These are phyloP conservation scores for Platismatia glauca DNA, from an alignment of 495 filamentous ascomycete genomes.

Conservation along the genomic window DNA sequence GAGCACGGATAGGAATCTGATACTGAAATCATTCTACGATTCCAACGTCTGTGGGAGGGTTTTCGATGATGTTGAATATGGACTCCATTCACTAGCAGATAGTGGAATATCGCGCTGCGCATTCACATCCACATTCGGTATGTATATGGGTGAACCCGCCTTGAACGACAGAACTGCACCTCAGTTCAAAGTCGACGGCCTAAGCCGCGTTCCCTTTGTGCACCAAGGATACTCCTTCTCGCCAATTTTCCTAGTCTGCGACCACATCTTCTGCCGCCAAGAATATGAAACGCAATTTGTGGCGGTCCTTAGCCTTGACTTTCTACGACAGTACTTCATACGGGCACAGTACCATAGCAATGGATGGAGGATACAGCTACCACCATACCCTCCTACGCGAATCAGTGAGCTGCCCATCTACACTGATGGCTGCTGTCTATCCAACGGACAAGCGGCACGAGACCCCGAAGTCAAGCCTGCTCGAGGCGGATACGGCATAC, in stretches of 20 bases:
- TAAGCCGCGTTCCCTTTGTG: background rate
- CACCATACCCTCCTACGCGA: background rate
- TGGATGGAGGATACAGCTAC: background rate
- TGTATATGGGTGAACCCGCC: background rate
- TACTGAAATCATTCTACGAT: background rate
- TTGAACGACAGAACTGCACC: background rate
- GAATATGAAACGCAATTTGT: too few relatives aligned
- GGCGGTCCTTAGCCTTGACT: too few relatives aligned
- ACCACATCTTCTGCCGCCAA: too few relatives aligned
- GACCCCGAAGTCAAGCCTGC: background rate
- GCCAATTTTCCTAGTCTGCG: background rate
- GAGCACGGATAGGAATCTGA: background rate
- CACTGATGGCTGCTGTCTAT: background rate
- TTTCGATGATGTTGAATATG: background rate
- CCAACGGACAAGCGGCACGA: background rate
- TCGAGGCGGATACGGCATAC: background rate
- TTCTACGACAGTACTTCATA: background rate
- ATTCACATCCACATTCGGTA: background rate
- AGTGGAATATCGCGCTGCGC: background rate
- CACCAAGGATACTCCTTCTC: background rate
- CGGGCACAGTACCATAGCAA: background rate
- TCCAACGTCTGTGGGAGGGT: background rate
- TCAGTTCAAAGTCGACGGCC: background rate
- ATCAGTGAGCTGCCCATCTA: background rate
- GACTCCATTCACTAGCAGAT: background rate